Evolutionary conservation across 352 stramenopile genomes (phyloP).

Genomic region (Bremia lactucae): DNA sequence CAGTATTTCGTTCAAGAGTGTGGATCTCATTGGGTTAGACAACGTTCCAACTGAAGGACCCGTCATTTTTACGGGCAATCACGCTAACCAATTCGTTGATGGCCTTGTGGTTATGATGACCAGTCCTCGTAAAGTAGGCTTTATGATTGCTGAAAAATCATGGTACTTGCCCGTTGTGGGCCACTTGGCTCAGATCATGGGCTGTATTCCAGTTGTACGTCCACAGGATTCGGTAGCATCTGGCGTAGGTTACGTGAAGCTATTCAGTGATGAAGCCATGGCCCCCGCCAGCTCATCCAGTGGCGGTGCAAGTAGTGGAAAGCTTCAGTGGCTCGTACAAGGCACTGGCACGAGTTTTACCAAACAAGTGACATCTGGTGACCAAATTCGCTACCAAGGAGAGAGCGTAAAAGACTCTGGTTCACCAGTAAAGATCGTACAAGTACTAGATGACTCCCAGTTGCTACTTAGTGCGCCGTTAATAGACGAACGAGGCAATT

Average conservation of each 20-base stretch:
- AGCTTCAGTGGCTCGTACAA: constrained; percentile 30
- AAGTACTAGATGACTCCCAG: constrained; percentile 81
- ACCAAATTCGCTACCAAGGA: constrained; percentile 70
- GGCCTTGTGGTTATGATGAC: constrained; percentile 93
- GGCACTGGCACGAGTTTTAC: constrained; percentile 67
- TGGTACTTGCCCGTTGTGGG: constrained; percentile 91
- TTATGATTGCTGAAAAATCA: constrained; percentile 96
- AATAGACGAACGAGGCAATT: constrained; percentile 22
- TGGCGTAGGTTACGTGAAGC: constrained; percentile 59
- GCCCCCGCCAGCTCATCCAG: constrained; percentile 17
- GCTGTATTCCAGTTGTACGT: constrained; percentile 94
- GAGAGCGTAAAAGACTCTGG: constrained; percentile 74
- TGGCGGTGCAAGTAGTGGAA: constrained; percentile 13
- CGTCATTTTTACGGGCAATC: constrained; percentile 96
- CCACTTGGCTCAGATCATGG: constrained; percentile 90
- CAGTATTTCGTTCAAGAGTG: constrained; percentile 96
- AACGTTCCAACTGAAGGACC: constrained; percentile 94
- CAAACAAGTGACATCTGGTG: constrained; percentile 60
- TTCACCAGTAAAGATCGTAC: constrained; percentile 72
- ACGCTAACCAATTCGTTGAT: constrained; percentile 99
- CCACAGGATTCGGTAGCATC: constrained; percentile 87
- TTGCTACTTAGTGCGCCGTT: constrained; percentile 47
- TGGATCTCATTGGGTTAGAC: constrained; percentile 92
- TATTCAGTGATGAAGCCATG: constrained; percentile 25
- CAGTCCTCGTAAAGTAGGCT: constrained; percentile 89